Conservation (phyloP, 179 eudicot species). For the Spinacia oleracea region DNA sequence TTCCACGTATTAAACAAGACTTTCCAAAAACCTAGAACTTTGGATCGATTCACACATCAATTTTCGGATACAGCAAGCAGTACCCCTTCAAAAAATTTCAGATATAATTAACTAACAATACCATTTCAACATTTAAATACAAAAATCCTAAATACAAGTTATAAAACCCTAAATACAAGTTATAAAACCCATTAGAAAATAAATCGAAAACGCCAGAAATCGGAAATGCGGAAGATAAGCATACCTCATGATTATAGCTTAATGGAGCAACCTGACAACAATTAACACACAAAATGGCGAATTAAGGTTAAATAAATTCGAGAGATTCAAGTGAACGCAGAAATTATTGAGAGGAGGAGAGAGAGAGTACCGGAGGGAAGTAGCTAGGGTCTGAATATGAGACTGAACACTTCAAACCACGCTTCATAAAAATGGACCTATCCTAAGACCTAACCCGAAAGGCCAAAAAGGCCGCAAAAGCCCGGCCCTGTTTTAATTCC, state of each 20-base stretch:
- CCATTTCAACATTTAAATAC: background rate
- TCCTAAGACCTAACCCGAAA: too few species aligned
- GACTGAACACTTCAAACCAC: too few species aligned
- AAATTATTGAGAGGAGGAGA: background rate
- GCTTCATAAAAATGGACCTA: too few species aligned
- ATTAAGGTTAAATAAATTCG: background rate
- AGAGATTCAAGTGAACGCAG: background rate
- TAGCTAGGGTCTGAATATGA: conserved; percentile 4
- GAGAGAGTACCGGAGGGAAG: conserved; percentile 7
- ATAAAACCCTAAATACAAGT: background rate
- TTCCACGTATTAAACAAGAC: background rate
- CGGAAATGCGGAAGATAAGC: background rate
- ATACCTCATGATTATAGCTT: conserved; percentile 25
- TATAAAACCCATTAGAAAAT: background rate
- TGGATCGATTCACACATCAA: too few species aligned
- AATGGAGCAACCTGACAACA: conserved; percentile 8
- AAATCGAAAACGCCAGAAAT: background rate
- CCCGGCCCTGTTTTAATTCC: too few species aligned
- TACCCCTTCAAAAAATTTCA: background rate
- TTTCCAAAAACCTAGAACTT: background rate
- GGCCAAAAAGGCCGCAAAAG: too few species aligned
- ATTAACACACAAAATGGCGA: background rate
- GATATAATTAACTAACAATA: background rate
- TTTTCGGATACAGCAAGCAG: too few species aligned
- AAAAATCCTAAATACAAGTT: too few species aligned